Evolutionary conservation across 139 green algal genomes (phyloP).

Genomic region (Tetradesmus lagerheimii): DNA sequence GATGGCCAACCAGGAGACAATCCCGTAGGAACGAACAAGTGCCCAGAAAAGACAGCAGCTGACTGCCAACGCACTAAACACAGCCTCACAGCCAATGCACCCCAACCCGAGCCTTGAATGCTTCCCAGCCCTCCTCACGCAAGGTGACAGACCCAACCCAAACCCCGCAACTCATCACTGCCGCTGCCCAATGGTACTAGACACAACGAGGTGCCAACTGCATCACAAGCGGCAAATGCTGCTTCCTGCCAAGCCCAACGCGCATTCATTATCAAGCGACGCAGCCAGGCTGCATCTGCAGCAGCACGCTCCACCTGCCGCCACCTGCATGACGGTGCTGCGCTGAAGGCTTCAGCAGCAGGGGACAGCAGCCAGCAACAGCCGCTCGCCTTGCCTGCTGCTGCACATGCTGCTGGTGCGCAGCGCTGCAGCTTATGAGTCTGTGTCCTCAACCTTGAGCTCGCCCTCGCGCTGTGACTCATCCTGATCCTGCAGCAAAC

Average conservation of each 20-base stretch:
- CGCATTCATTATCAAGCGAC: background rate
- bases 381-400: background rate
- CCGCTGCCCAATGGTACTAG: background rate
- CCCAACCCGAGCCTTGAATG: background rate
- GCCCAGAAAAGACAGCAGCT: background rate
- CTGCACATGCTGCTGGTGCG: background rate
- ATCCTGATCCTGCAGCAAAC: slow-evolving; percentile 41
- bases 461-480: slow-evolving; percentile 47
- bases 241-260: background rate
- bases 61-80: background rate
- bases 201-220: background rate
- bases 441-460: slow-evolving; percentile 77
- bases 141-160: background rate
- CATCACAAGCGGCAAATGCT: background rate
- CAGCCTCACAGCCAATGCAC: background rate
- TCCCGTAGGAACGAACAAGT: too few species aligned
- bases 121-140: background rate
- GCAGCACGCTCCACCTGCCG: background rate
- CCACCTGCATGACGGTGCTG: background rate
- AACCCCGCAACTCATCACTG: slow-evolving; percentile 2
- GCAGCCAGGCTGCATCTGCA: background rate
- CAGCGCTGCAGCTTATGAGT: slow-evolving; percentile 46
- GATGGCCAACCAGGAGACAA: too few species aligned
- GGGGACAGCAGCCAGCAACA: background rate
- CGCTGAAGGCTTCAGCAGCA: background rate